Conservation (phyloP, 768 basidiomycete species). For the Naganishia onofrii region DNA sequence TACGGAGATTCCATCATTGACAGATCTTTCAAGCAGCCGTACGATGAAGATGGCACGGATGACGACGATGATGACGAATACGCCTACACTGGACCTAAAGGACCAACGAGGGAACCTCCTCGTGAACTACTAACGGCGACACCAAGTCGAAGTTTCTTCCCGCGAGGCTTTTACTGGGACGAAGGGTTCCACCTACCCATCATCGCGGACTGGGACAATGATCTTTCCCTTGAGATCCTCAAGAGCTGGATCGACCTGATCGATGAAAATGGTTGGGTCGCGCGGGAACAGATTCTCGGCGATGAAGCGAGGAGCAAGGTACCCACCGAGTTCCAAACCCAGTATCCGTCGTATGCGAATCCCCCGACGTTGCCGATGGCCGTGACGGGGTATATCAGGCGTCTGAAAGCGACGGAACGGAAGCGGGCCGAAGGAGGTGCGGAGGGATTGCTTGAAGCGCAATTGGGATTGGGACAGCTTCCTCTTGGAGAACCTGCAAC, state of each 20-base stretch:
- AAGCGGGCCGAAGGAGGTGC: not conserved
- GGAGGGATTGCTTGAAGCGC: slow-evolving; percentile 60
- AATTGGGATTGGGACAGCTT: slow-evolving; percentile 56
- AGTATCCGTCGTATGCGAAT: slow-evolving; percentile 91
- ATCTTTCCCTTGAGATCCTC: slow-evolving; percentile 82
- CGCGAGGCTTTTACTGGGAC: slow-evolving; percentile 98
- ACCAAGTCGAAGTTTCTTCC: slow-evolving; percentile 94
- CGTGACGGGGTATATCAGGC: slow-evolving; percentile 80
- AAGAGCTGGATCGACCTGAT: slow-evolving; percentile 85
- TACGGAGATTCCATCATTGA: slow-evolving; percentile 86
- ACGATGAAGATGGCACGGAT: slow-evolving; percentile 70
- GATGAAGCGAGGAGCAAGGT: slow-evolving; percentile 96
- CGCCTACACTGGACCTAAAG: slow-evolving; percentile 51
- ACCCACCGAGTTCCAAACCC: slow-evolving; percentile 82
- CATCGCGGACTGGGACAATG: slow-evolving; percentile 90
- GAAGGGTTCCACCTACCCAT: slow-evolving; percentile 93
- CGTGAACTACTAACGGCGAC: slow-evolving; percentile 81
- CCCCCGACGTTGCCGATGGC: slow-evolving; percentile 94
- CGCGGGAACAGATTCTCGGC: slow-evolving; percentile 90
- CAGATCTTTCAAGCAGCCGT: slow-evolving; percentile 78
- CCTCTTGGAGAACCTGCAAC: slow-evolving; percentile 1
- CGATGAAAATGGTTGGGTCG: slow-evolving; percentile 94
- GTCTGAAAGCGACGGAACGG: slow-evolving; percentile 57
- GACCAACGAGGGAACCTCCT: slow-evolving; percentile 63
- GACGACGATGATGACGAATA: slow-evolving; percentile 54